Base-by-base conservation (phyloP, 352 stramenopile genomes). In the Phytophthora constricta region DNA sequence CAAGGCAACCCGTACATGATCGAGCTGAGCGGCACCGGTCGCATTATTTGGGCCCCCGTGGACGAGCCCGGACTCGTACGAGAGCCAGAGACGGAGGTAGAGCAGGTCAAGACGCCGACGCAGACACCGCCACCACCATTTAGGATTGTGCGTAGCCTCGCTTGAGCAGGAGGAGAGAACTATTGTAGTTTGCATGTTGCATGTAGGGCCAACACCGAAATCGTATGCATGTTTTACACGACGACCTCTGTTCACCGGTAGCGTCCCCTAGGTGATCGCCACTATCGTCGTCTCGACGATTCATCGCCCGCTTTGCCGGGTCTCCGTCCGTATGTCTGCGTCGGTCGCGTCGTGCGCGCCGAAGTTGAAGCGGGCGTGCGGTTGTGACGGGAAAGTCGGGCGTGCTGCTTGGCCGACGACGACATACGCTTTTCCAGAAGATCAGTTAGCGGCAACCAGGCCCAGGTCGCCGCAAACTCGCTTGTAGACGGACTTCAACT, bases 1-100 rank as follows among this genome's bases (percentile, higher is more conserved):
- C 74, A 82, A 33, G 77, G 72, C 49, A 82, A 84, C 27, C 76
- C 75, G 45, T 84, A 86, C 57, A 67, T 71, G 5, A 87, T 86
- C 37, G 67, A 77, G 9, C 50, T 85, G 5, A 59, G 69, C 28
- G 58, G 74, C 26, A 79, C 31, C 20, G 68, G 72, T 4, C 73
- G 65, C 17, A 77, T 82, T 26, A 79, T 79, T 19, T 86, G 79
- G 76, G 79, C 77, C 0, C 71, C 72, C 2, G 71, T 80, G 13
- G 79, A 88, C 39, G 73, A 80, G 22, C 52, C 74, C 48, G 58
- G 48, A 14, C 74, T 86, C 26, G 68, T 84, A 28, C 58, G 60
- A 58, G 65, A 56, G 16, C 25, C 74, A 20, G 59, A 62, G 27
- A 25, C 46, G 17, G 27, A 68, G n/a, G 37, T 56, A 20, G 62